Evolutionary conservation across 257 asterid genomes (phyloP).

Genomic region (Echium plantagineum): DNA sequence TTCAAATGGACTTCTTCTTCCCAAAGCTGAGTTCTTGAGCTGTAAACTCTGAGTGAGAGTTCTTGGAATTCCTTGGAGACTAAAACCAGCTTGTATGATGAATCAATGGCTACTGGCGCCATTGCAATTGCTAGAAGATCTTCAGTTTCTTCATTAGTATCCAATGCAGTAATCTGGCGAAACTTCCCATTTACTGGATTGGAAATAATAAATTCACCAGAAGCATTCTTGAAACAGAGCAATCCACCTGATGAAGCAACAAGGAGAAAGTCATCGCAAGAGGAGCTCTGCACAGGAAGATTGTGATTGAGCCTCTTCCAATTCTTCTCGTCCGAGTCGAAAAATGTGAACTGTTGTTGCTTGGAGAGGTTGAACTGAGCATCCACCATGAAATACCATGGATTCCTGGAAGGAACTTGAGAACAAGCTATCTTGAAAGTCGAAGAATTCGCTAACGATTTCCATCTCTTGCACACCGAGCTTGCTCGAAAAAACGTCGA

Average conservation of each 20-base stretch:
- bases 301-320: conserved; percentile 42
- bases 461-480: conserved; percentile 82
- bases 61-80: conserved; percentile 45
- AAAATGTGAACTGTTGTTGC: conserved; percentile 19
- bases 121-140: conserved; percentile 51
- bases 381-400: conserved; percentile 75
- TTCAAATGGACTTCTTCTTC: conserved; percentile 21
- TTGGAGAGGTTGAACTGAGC: conserved; percentile 15
- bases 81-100: conserved; percentile 27
- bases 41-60: conserved; percentile 33
- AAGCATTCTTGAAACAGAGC: conserved; percentile 37
- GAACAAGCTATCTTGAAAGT: conserved; percentile 60
- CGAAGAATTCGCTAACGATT: conserved; percentile 44
- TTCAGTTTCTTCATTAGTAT: conserved; percentile 4
- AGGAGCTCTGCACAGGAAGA: conserved; percentile 9
- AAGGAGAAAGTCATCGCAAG: conserved; percentile 27
- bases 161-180: conserved; percentile 19
- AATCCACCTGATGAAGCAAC: conserved; percentile 79
- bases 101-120: conserved; percentile 21
- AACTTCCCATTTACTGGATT: conserved; percentile 45
- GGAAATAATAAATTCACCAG: conserved; percentile 26
- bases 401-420: conserved; percentile 39
- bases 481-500: conserved; percentile 41
- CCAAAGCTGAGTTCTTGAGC: conserved; percentile 39
- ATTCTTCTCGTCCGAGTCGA: conserved; percentile 44